Percentiles rank a stretch among this genome's conserved stretches.
Evolutionary conservation across 352 stramenopile genomes (phyloP).

Genomic region (Globisporangium megalacanthum): DNA sequence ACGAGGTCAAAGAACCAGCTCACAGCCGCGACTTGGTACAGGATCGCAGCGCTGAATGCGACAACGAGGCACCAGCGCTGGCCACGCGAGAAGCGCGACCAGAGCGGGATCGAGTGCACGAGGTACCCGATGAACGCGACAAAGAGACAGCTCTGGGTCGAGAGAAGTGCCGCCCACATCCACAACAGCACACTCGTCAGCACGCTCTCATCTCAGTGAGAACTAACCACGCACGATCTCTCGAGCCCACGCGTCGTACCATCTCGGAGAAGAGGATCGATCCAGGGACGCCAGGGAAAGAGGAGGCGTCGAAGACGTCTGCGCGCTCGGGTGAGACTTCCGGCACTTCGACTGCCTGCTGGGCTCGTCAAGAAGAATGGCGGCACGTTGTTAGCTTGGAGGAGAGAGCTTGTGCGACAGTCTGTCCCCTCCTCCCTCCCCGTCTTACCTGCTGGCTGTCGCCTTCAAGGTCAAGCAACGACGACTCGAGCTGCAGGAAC

Average conservation of each 20-base stretch:
- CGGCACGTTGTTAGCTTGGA: too few relatives aligned
- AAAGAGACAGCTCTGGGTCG: constrained; percentile 46
- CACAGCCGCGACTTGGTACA: constrained; percentile 44
- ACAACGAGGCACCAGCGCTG: constrained; percentile 47
- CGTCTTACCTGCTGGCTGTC: not conserved
- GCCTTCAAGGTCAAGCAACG: not conserved
- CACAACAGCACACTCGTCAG: too few relatives aligned
- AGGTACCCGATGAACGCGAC: constrained; percentile 60
- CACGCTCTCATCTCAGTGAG: too few relatives aligned
- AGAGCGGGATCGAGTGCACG: constrained; percentile 46
- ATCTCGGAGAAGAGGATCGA: constrained; percentile 41
- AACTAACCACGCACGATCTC: not conserved
- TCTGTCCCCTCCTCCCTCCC: too few relatives aligned
- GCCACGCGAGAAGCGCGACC: constrained; percentile 41
- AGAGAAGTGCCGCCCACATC: too few relatives aligned
- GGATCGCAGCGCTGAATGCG: constrained; percentile 28
- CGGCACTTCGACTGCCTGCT: constrained; percentile 1
- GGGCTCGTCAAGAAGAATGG: too few relatives aligned
- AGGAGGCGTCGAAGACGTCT: constrained; percentile 11
- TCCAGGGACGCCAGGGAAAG: constrained; percentile 26
- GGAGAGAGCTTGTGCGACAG: not conserved
- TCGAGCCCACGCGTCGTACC: constrained; percentile 13
- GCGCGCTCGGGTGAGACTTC: constrained; percentile 5
- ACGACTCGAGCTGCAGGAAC: constrained; percentile 12
- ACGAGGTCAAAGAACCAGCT: constrained; percentile 36